Base-by-base conservation (phyloP, 768 basidiomycete genomes). In the Tylopilus sp. region DNA sequence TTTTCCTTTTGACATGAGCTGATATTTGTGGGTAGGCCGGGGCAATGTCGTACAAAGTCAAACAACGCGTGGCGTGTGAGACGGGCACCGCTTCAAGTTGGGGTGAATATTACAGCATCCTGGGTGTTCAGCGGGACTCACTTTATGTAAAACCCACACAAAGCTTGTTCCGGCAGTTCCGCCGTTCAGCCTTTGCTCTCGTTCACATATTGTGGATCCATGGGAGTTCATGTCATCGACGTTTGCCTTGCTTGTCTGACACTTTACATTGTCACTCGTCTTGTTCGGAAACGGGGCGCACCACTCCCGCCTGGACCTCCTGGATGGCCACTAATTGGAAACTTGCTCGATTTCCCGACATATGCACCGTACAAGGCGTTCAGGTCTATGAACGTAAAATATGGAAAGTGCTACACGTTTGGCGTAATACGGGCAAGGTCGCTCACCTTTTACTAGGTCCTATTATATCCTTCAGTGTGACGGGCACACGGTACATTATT, bases 341-440 rank as follows among this genome's bases (percentile, higher is more conserved):
- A 83, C 56, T 59, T 80, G 8, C 62, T 81, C n/a, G 80, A 84
- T 53, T 76, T 84, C 73, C 82, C 81, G 25, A 66, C 67, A 14
- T 68, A 74, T 34, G 67, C 72, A 42, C 76, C 78, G 52, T 82
- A 81, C 78, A 51, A 78, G 17, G 78, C 76, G 0, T 80, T 80
- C 52, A 72, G 74, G 6, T 67, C 70, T 28, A 36, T 60, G 54
- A 29, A 31, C 33, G 70, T 78, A 55, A 66, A 66, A 63, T 83
- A 75, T 56, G 83, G 83, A 76, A 62, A 51, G 72, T 63, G 29
- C 45, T 24, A n/a, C 25, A 47, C 9, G 7, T 16, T 46, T 17
- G 11, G 14, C n/a, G 7, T 48, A 55, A 13, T 41, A 12, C 3
- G 11, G 2, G 8, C n/a, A 11, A n/a, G n/a, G n/a, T 45, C 1